A percentile compares a stretch with the other conserved stretches of the same genome.
These are phyloP conservation scores for Rhipidocladum racemiflorum DNA, from an alignment of 176 grass and related monocot genomes.

Conservation along the genomic window DNA sequence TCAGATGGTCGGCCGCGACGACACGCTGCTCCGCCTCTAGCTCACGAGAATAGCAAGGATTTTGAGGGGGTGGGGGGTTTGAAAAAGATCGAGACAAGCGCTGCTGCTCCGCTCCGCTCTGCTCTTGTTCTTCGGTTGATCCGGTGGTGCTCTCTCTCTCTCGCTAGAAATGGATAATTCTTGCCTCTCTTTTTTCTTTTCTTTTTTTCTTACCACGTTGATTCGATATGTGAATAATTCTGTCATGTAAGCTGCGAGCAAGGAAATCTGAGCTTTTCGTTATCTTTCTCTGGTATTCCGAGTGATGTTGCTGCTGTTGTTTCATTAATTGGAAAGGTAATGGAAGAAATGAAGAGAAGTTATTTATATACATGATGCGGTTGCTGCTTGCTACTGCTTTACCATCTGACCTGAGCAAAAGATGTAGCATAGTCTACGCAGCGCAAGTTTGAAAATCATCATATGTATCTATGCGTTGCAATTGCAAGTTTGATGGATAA, in stretches of 20 bases:
- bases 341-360: conserved; percentile 30
- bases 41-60: conserved; percentile 24
- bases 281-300: conserved; percentile 32
- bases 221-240: conserved; percentile 75
- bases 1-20: conserved; percentile 54
- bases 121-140: conserved; percentile 31
- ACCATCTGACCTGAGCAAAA: background rate
- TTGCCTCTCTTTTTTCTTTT: conserved; percentile 1
- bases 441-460: background rate
- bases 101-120: background rate
- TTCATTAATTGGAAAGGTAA: conserved; percentile 50
- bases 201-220: conserved; percentile 40
- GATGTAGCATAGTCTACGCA: background rate
- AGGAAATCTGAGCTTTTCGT: conserved; percentile 70
- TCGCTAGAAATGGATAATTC: conserved; percentile 54
- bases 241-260: conserved; percentile 50
- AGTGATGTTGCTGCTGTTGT: conserved; percentile 23
- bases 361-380: conserved; percentile 29
- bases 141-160: conserved; percentile 49
- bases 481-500: background rate
- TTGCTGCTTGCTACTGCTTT: background rate
- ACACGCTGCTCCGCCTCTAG: conserved; percentile 61
- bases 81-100: conserved; percentile 11
- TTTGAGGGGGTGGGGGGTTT: background rate
- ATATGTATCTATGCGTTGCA: background rate